phyloP scores from a whole-genome alignment of 2,329 filamentous ascomycete species.

The Epicoccum sorghinum region DNA sequence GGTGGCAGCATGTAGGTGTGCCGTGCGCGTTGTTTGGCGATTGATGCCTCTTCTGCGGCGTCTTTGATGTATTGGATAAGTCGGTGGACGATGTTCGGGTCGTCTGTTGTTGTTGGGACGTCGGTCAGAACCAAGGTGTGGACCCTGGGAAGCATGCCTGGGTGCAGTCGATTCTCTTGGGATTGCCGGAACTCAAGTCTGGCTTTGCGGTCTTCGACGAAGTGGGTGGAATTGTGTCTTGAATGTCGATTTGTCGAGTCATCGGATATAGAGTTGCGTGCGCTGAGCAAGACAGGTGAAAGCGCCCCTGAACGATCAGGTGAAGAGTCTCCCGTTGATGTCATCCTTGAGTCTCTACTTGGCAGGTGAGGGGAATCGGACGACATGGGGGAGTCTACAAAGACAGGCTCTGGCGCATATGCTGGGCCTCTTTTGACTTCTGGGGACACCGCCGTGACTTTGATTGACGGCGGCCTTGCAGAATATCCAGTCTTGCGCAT shows the following conservation, averaged over 20 bases:
- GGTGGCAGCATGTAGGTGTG: constrained; percentile 66
- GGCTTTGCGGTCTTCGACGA: constrained; percentile 38
- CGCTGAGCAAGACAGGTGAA: constrained; percentile 20
- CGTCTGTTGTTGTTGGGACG: constrained; percentile 56
- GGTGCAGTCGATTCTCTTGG: constrained; percentile 53
- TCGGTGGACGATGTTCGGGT: constrained; percentile 45
- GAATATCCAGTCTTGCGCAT: background rate
- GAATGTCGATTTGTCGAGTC: constrained; percentile 12
- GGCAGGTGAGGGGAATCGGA: constrained; percentile 22
- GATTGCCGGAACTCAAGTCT: constrained; percentile 42
- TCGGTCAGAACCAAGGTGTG: constrained; percentile 63
- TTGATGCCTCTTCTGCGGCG: constrained; percentile 61
- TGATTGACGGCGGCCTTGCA: constrained; percentile 19
- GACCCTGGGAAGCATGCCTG: constrained; percentile 61
- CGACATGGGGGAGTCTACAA: constrained; percentile 19
- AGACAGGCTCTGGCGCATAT: constrained; percentile 55
- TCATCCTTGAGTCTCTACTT: constrained; percentile 10
- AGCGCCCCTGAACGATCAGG: constrained; percentile 13
- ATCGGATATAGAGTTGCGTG: constrained; percentile 3
- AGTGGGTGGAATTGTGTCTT: constrained; percentile 31
- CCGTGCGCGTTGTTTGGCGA: constrained; percentile 59
- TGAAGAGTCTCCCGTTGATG: constrained; percentile 5
- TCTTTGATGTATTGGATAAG: constrained; percentile 62
- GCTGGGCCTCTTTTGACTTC: constrained; percentile 49
- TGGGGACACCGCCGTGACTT: constrained; percentile 42